These are phyloP conservation scores for Phytophthora multivora DNA, from an alignment of 352 stramenopile species.

Conservation along the genomic window DNA sequence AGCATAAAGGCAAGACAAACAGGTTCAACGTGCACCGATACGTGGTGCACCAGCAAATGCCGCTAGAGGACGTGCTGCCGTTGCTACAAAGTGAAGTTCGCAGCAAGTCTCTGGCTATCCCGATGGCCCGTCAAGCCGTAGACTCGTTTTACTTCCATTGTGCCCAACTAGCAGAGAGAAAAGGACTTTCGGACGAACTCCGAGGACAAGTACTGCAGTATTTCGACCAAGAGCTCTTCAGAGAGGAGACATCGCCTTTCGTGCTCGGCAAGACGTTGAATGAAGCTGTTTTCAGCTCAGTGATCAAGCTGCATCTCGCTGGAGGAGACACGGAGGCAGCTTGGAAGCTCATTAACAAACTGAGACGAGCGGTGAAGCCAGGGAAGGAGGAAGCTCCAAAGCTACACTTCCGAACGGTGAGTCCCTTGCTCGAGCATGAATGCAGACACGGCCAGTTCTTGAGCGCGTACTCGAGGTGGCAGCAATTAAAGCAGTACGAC, in stretches of 20 bases:
- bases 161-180: slow-evolving; percentile 44
- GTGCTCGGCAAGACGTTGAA: slow-evolving; percentile 64
- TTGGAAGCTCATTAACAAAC: slow-evolving; percentile 52
- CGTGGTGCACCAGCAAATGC: slow-evolving; percentile 52
- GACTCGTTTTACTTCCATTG: slow-evolving; percentile 84
- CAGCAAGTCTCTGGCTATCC: slow-evolving; percentile 31
- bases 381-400: slow-evolving; percentile 18
- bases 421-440: slow-evolving; percentile 64
- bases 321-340: slow-evolving; percentile 42
- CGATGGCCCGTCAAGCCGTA: slow-evolving; percentile 49
- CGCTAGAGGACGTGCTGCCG: slow-evolving; percentile 55
- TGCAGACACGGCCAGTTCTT: slow-evolving; percentile 47
- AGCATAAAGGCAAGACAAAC: background rate
- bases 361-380: slow-evolving; percentile 30
- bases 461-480: slow-evolving; percentile 54
- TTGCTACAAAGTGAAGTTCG: slow-evolving; percentile 51
- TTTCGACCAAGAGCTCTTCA: slow-evolving; percentile 54
- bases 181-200: slow-evolving; percentile 33
- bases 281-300: slow-evolving; percentile 59
- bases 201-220: slow-evolving; percentile 49
- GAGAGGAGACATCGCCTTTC: slow-evolving; percentile 27
- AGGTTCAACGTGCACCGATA: slow-evolving; percentile 54
- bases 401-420: slow-evolving; percentile 74
- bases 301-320: slow-evolving; percentile 64
- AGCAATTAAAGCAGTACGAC: slow-evolving; percentile 53